phyloP scores from a whole-genome alignment of 306 rosid genomes.

The Luffa aegyptiaca region DNA sequence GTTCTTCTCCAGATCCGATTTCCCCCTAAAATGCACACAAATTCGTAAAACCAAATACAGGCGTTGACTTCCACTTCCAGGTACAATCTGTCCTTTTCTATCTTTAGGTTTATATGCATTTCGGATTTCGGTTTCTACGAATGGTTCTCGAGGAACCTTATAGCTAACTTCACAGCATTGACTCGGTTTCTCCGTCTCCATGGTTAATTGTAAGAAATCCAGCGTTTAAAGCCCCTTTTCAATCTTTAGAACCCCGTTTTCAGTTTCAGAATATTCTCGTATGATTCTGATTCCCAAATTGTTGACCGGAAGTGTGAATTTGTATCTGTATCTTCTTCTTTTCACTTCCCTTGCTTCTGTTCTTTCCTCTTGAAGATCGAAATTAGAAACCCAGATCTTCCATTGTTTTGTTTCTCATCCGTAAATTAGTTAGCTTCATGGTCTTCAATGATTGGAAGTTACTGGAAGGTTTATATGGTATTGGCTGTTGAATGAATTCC shows the following conservation, averaged over 20 bases:
- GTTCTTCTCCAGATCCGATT: conserved; percentile 4
- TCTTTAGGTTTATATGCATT: conserved; percentile 1
- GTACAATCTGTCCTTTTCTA: not conserved
- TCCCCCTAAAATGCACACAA: not conserved
- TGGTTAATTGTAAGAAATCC: not conserved
- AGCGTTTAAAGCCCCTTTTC: not conserved
- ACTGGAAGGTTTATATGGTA: not conserved
- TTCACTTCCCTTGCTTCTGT: not conserved
- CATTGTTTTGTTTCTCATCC: not conserved
- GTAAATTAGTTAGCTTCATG: not conserved
- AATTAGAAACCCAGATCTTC: not conserved
- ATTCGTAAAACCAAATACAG: not conserved
- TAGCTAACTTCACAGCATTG: not conserved
- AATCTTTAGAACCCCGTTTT: not conserved
- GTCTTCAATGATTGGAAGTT: not conserved
- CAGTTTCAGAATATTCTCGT: not conserved
- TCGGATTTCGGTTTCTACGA: not conserved
- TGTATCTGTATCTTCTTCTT: not conserved
- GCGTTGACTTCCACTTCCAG: conserved; percentile 6
- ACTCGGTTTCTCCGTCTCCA: not conserved
- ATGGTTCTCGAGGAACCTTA: not conserved
- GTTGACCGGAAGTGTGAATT: not conserved
- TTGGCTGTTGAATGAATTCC: not conserved
- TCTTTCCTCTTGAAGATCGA: not conserved
- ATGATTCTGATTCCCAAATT: not conserved